Percentiles rank a stretch among this genome's conserved stretches.
Evolutionary conservation across 164 flowering plant genomes (phyloP).

Genomic region (Malania oleifera): DNA sequence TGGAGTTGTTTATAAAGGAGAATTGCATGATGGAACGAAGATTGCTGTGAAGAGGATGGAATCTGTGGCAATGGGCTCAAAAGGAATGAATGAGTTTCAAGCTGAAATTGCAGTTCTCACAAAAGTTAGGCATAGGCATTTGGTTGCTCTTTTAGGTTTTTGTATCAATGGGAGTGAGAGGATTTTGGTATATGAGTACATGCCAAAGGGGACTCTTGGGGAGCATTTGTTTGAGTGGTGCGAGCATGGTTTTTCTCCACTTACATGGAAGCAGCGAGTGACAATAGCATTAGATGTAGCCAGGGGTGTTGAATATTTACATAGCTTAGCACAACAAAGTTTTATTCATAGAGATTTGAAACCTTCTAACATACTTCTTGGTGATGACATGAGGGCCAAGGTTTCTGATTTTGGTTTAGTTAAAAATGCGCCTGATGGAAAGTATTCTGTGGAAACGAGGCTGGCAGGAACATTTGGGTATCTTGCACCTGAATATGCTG

Average conservation of each 20-base stretch:
- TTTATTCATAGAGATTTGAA: constrained; percentile 56
- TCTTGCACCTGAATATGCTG: constrained; percentile 18
- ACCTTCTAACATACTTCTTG: constrained; percentile 38
- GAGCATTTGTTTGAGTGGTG: constrained; percentile 49
- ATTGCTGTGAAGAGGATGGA: constrained; percentile 60
- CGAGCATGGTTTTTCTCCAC: constrained; percentile 29
- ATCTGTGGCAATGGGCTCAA: constrained; percentile 33
- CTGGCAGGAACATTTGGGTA: constrained; percentile 20
- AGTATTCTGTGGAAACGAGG: constrained; percentile 28
- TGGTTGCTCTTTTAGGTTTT: constrained; percentile 50
- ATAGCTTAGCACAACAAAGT: constrained; percentile 50
- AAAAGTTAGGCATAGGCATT: constrained; percentile 54
- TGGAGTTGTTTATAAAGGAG: constrained; percentile 51
- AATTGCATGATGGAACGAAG: constrained; percentile 47
- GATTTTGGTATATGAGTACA: constrained; percentile 55
- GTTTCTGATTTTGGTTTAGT: constrained; percentile 45
- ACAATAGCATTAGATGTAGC: constrained; percentile 53
- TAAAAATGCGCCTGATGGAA: constrained; percentile 36
- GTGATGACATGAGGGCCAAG: constrained; percentile 39
- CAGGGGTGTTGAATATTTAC: constrained; percentile 56
- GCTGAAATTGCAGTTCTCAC: constrained; percentile 56
- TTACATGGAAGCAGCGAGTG: constrained; percentile 51
- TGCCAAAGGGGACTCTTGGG: constrained; percentile 46
- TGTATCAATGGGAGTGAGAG: constrained; percentile 45
- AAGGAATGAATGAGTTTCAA: constrained; percentile 54